Percentiles rank a stretch among this genome's conserved stretches.
Evolutionary conservation across 768 basidiomycete species (phyloP).

Genomic region (Mycena crocata): DNA sequence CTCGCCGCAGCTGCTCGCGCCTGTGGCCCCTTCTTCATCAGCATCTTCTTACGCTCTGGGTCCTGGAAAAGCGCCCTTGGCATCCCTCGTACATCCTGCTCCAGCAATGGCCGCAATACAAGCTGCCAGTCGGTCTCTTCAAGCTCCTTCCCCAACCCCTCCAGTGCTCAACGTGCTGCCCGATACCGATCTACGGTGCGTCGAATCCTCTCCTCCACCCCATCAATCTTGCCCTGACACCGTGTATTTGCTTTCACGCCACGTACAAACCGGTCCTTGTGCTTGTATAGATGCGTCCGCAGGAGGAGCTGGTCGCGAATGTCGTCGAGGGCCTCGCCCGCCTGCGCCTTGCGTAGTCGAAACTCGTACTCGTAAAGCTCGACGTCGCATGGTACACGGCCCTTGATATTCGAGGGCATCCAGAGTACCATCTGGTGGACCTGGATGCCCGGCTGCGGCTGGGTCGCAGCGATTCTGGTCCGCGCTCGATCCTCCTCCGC

Average conservation of each 20-base stretch:
- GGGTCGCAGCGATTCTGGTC: background rate
- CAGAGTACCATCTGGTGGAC: conserved; percentile 20
- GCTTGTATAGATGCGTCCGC: conserved; percentile 41
- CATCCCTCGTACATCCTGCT: conserved; percentile 5
- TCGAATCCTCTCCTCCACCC: background rate
- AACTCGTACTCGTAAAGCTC: conserved; percentile 38
- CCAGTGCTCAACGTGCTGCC: conserved; percentile 9
- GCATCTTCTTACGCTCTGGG: background rate
- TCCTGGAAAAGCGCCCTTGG: conserved; percentile 3
- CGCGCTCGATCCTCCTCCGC: conserved; percentile 13
- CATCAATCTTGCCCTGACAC: conserved; percentile 32
- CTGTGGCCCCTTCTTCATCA: background rate
- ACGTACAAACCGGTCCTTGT: conserved; percentile 41
- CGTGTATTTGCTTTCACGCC: conserved; percentile 42
- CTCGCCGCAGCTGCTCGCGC: background rate
- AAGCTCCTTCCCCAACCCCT: conserved; percentile 18
- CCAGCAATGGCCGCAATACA: conserved; percentile 25
- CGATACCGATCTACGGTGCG: background rate
- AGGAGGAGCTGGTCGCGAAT: conserved; percentile 44
- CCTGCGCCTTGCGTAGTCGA: conserved; percentile 43
- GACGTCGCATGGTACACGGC: background rate
- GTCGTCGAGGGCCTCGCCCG: conserved; percentile 40
- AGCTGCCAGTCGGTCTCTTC: conserved; percentile 34
- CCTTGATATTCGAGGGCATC: conserved; percentile 20
- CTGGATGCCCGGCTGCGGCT: conserved; percentile 13